These are phyloP conservation scores for Xylariales sp. DNA, from an alignment of 2,329 filamentous ascomycete genomes.

Conservation along the genomic window DNA sequence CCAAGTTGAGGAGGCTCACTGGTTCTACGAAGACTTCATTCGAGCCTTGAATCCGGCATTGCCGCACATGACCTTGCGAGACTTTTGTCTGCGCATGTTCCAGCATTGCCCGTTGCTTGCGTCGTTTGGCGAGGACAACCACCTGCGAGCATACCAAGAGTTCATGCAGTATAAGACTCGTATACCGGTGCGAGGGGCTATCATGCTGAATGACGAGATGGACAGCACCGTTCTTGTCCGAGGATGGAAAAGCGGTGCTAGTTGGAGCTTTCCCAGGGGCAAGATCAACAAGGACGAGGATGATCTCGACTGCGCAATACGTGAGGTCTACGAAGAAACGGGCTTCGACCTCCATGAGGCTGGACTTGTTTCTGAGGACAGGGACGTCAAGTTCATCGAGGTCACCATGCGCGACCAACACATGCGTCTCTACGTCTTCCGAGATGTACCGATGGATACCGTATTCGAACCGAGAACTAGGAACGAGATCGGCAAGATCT, in stretches of 20 bases:
- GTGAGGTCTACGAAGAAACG: conserved; percentile 95
- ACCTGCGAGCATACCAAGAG: conserved; percentile 80
- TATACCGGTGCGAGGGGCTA: conserved; percentile 89
- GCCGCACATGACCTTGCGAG: conserved; percentile 78
- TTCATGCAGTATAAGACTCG: conserved; percentile 93
- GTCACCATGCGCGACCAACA: conserved; percentile 90
- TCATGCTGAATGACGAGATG: conserved; percentile 91
- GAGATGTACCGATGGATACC: conserved; percentile 80
- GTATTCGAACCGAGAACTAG: conserved; percentile 84
- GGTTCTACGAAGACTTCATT: conserved; percentile 99
- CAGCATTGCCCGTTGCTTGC: conserved; percentile 88
- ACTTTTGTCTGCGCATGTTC: conserved; percentile 87
- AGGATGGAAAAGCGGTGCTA: conserved; percentile 94
- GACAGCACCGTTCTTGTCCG: conserved; percentile 90
- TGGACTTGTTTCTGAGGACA: conserved; percentile 67
- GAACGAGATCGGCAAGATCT: conserved; percentile 96
- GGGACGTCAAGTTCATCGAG: conserved; percentile 77
- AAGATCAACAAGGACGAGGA: conserved; percentile 98
- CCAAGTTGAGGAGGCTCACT: conserved; percentile 98
- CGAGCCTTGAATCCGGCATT: conserved; percentile 80
- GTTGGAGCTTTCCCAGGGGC: conserved; percentile 93
- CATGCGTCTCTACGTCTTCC: conserved; percentile 87
- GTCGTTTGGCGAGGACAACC: conserved; percentile 70
- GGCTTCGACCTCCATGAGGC: conserved; percentile 77
- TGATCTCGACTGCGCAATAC: conserved; percentile 86